Base-by-base conservation (phyloP, 176 grass and related monocot species). In the Cymbopogon citratus region DNA sequence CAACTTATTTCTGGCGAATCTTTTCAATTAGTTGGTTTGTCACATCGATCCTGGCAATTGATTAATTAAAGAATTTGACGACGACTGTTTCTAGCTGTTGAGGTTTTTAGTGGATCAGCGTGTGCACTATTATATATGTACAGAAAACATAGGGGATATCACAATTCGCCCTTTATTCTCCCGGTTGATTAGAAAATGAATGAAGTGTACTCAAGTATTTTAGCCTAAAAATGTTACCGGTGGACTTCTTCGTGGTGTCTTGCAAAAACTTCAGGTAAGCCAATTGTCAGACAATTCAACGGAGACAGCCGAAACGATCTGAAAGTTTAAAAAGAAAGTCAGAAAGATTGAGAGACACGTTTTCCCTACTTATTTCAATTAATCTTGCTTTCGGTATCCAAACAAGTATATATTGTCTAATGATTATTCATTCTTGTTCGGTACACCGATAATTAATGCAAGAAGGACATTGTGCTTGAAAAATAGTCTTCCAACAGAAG, bases 51-150 rank as follows among this genome's bases (percentile, higher is more conserved):
- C 31, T 33, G 31, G 31, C 31, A 33, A 33, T 19, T 5, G 46
- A 68, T 82, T 83, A 78, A 43, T 40, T 40, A 40, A 78, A 82
- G 66, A 78, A 74, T 66, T 91, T 56, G 67, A 86, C 19, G 26
- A 73, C 24, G 67, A 82, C 73, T 61, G 26, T 9, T 59, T 4
- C 45, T 16, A 16, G 56, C 59, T 82, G 65, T 46, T 34, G 63
- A 26, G 40, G 40, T 1, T 57, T 19, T 60, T 3, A 12, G 56
- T 60, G 23, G 45, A 8, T 45, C 16, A 40, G 51, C 6, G 25
- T 21, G 5, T 56, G 35, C 13, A 26, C 26, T 35, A 10, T 6
- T 6, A n/a, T n/a, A 2, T 9, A n/a, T n/a, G 46, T n/a, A 9
- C 52, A 9, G 52, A n/a, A 7, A 9, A 9, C 52, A 56, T 21